Evolutionary conservation across 202 grass and related monocot species (phyloP), one percentile per base, ranked within the genome.

Genomic region (Schoenoplectus tabernaemontani): DNA sequence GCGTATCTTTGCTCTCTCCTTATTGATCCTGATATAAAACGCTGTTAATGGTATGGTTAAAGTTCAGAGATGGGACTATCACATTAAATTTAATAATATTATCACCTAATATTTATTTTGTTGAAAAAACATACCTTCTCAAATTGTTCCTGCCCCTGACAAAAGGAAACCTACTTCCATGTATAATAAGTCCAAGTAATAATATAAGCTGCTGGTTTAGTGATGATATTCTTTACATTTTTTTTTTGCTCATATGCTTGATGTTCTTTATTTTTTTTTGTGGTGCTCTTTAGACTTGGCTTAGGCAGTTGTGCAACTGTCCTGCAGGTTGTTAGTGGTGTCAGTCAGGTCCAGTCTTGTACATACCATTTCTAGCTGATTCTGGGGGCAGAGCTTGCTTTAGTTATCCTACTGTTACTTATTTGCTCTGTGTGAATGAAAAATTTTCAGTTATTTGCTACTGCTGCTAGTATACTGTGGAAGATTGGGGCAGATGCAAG

Each of bases 401-500:
- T 36, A 20, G 4, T 38, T 22, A 9, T 66, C 16, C 17, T 39
- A 32, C 43, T 50, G 44, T 90, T 46, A 73, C 4, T 10, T 73
- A 78, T 82, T 71, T 39, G 77, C 42, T 50, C 41, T 11, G 58
- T 74, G 23, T 22, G 22, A 37, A 80, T 78, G 59, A 16, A 20
- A n/a, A 36, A 62, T 46, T 76, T 90, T 80, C 85, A 98, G 95
- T 83, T 98, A 77, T 94, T 98, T 89, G 81, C 87, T 65, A 90
- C 91, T 1, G 86, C 91, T 64, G 59, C 83, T 73, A 87, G 85
- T 87, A 92, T 98, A 83, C 77, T 97, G 43, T 90, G 93, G 91
- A 97, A 92, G 87, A 98, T 98, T 78, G 88, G 91, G 24, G 89
- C 84, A 73, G 95, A 92, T 68, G 83, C 72, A 65, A 86, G 78